Conservation (phyloP, 495 filamentous ascomycete genomes). For the Xylaria curta region DNA sequence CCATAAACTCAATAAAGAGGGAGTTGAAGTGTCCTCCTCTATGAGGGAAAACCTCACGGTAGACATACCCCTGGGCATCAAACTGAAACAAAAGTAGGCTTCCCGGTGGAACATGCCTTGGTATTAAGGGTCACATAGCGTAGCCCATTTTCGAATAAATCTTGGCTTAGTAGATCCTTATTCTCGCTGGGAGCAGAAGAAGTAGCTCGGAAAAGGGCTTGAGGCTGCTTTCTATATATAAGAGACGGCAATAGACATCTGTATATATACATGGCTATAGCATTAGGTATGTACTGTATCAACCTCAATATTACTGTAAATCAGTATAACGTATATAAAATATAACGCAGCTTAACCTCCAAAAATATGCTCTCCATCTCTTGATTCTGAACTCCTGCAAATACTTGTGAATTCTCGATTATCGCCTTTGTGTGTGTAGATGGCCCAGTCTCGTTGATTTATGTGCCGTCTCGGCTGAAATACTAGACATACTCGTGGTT, state of each 20-base stretch:
- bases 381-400: background rate
- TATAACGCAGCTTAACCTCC: background rate
- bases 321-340: background rate
- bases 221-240: background rate
- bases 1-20: constrained; percentile 27
- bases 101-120: background rate
- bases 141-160: background rate
- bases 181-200: background rate
- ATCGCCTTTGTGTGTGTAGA: no score
- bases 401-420: background rate
- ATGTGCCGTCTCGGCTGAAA: no score
- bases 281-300: no score
- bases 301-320: background rate
- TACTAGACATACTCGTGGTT: no score
- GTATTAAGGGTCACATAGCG: background rate
- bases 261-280: background rate
- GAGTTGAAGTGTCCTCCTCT: constrained; percentile 8
- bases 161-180: background rate
- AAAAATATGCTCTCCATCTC: background rate
- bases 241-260: background rate
- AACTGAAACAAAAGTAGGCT: background rate
- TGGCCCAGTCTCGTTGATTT: no score
- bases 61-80: constrained; percentile 28
- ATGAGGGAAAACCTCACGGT: constrained; percentile 28
- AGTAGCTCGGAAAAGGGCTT: background rate